Evolutionary conservation across 2,329 filamentous ascomycete species (phyloP), one percentile per base, ranked within the genome.

Genomic region (Coniochaeta pulveracea): DNA sequence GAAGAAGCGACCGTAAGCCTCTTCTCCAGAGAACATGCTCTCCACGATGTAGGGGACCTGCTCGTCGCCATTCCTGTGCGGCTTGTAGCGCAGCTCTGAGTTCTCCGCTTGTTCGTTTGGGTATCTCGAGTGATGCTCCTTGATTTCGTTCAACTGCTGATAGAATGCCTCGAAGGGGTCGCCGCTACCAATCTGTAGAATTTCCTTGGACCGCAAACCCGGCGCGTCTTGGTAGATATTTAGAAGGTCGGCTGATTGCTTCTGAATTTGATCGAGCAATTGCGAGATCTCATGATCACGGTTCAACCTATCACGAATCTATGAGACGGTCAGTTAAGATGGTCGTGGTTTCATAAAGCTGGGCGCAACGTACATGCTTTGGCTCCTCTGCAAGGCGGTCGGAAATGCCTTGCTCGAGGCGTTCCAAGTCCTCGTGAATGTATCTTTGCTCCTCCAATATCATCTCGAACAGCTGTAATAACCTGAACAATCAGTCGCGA

Each of bases 101-200:
- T 96, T 95, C 57, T 98, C 91, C 30, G 93, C 84, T 19, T 84
- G 85, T 53, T 95, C 85, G 58, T 93, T 93, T 1, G 89, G 89
- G 50, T 98, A 95, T 46, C 81, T 76, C 38, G 80, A 74, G 56
- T 98, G 88, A 52, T 93, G 93, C 30, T 83, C 77, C 49, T 86
- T 91, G 48, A 94, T 81, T 17, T 79, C 74, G 37, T 73, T 66
- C 11, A 93, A 63, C 49, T 93, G 83, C 44, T 79, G 83, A 64
- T 94, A 89, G 58, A 98, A 98, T 42, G 88, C 79, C 26, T 86
- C 83, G 53, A 95, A 85, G 0, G 85, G 76, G 46, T 96, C 89
- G 43, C 85, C 86, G 0, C 78, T 80, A 21, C 82, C 81, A 36
- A 96, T 80, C 26, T 79, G 66, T 48, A 93, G 85, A 34, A 94